Evolutionary conservation across 441 rosid genomes (phyloP).

Genomic region (Macaranga tanarius): DNA sequence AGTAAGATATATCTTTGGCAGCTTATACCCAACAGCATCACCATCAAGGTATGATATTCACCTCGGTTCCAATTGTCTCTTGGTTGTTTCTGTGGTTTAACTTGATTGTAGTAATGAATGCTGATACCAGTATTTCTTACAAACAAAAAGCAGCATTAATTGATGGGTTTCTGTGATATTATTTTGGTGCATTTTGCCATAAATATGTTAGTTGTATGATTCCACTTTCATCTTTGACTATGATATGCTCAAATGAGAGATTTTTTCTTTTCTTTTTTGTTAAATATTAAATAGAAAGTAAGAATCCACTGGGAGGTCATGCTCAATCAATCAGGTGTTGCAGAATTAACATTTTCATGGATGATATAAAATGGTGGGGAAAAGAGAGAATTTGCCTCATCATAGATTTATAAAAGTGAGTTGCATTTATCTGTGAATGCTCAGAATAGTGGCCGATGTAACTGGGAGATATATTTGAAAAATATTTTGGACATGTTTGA

Average conservation of each 20-base stretch:
- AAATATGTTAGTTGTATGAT: background rate
- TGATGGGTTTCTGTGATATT: background rate
- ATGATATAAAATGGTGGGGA: background rate
- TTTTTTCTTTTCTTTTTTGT: background rate
- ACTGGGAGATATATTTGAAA: background rate
- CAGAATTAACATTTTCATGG: background rate
- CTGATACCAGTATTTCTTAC: background rate
- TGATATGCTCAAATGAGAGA: background rate
- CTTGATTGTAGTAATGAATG: background rate
- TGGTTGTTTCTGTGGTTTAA: background rate
- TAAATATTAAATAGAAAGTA: background rate
- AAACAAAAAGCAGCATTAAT: background rate
- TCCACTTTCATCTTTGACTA: background rate
- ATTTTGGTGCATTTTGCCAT: background rate
- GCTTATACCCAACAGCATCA: conserved; percentile 44
- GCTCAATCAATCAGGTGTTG: background rate
- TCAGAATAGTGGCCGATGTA: background rate
- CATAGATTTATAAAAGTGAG: background rate
- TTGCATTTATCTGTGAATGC: background rate
- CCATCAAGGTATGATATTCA: conserved; percentile 42
- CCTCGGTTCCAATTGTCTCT: background rate
- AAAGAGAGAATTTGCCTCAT: background rate
- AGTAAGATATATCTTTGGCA: conserved; percentile 56
- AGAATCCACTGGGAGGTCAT: background rate
- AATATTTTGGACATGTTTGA: background rate